Evolutionary conservation across 1,284 basidiomycete genomes (phyloP), one percentile per base, ranked within the genome.

Genomic region (Chiua sp.): DNA sequence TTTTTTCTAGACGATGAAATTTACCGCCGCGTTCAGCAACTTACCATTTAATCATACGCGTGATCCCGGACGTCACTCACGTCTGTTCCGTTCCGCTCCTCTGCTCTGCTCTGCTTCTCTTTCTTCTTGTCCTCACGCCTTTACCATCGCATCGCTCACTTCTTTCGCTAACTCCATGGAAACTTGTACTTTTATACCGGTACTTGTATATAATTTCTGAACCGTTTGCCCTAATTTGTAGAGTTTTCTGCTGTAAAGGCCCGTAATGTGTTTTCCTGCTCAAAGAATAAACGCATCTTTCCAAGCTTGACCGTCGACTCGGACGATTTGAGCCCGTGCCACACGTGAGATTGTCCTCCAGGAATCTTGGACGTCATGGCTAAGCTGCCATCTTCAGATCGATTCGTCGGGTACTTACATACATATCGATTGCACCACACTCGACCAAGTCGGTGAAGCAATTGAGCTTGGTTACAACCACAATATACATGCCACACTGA

Each of bases 1-100:
- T 75, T 82, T 56, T 88, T 79, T 63, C 57, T 80, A 47, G 74
- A 80, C 35, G 82, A 86, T 72, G 75, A 74, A 4, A 55, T 65
- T 50, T 64, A 66, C 51, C 62, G 39, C 47, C 56, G 58, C 20
- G 56, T 57, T 55, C 63, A 59, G 33, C 57, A 74, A 47, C 30
- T 32, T 32, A 35, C n/a, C 23, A 37, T 59, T 44, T 63, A 54
- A 63, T 35, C 15, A 1, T 39, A 7, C 37, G 18, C 3, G 37
- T 13, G 46, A 49, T 37, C 16, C 35, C 33, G 42, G 50, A 59
- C 28, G 22, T 16, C 15, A 28, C 47, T 72, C 63, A 70, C 51
- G 13, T 53, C 46, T 28, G 18, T 57, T 47, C 20, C 32, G 20
- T 35, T 22, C 23, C 1, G n/a, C n/a, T n/a, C n/a, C n/a, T 37